Conservation (phyloP, 2,329 filamentous ascomycete genomes). For the Epichloe brachyelytri region DNA sequence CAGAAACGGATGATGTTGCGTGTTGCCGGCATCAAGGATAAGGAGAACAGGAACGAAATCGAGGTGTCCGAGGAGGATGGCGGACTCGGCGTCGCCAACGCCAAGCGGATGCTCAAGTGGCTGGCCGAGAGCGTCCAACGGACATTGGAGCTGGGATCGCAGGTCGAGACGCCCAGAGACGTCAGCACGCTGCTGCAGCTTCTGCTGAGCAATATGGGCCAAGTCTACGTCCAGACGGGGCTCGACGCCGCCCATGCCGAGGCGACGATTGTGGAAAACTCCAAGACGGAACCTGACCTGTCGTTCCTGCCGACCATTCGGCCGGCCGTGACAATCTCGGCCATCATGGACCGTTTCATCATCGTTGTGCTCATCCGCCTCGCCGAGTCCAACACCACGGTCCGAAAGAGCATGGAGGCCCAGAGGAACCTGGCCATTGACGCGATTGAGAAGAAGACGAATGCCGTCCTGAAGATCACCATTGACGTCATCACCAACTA, state of each 20-base stretch:
- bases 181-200: conserved; percentile 74
- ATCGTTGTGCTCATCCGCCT: conserved; percentile 82
- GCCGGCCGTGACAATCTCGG: conserved; percentile 75
- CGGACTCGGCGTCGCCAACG: conserved; percentile 64
- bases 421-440: conserved; percentile 60
- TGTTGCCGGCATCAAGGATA: conserved; percentile 72
- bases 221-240: conserved; percentile 59
- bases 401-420: conserved; percentile 80
- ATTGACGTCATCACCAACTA: conserved; percentile 62
- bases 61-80: conserved; percentile 88
- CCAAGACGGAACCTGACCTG: conserved; percentile 78
- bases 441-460: conserved; percentile 74
- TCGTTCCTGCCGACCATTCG: conserved; percentile 68
- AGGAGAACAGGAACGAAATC: conserved; percentile 68
- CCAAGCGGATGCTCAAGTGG: conserved; percentile 98
- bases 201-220: conserved; percentile 75
- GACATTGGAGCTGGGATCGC: conserved; percentile 78
- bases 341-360: conserved; percentile 87
- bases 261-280: conserved; percentile 62
- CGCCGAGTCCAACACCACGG: conserved; percentile 78
- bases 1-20: conserved; percentile 85
- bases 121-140: conserved; percentile 87
- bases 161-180: conserved; percentile 85
- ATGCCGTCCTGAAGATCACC: conserved; percentile 42
- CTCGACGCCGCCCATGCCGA: conserved; percentile 60